Percentiles rank a stretch among this genome's conserved stretches.
Evolutionary conservation across 176 grass and related monocot genomes (phyloP).

Genomic region (Dactylis glomerata): DNA sequence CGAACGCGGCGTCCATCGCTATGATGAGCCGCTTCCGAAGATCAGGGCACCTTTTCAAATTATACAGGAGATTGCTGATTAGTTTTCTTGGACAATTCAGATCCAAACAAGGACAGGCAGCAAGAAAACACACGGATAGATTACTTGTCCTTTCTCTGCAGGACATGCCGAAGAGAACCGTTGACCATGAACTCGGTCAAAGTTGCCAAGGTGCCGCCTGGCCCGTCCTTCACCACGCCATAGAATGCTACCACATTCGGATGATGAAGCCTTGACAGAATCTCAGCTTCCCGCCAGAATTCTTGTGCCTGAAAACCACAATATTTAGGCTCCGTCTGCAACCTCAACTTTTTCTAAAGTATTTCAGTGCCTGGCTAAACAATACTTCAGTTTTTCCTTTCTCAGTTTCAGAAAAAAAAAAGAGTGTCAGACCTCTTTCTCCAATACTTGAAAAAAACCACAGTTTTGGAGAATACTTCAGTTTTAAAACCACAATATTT

Average conservation of each 20-base stretch:
- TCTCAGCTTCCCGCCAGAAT: slow-evolving; percentile 91
- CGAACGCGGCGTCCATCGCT: slow-evolving; percentile 80
- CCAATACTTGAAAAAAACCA: too few relatives aligned
- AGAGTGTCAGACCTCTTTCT: too few relatives aligned
- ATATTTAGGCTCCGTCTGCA: too few relatives aligned
- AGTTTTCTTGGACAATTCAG: neutral
- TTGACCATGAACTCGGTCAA: slow-evolving; percentile 89
- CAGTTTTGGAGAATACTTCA: too few relatives aligned
- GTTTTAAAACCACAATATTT: too few relatives aligned
- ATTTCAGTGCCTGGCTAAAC: too few relatives aligned
- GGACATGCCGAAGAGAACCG: slow-evolving; percentile 87
- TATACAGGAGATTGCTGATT: neutral
- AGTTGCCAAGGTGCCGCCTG: slow-evolving; percentile 80
- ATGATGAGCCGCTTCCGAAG: slow-evolving; percentile 58
- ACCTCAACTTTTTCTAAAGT: too few relatives aligned
- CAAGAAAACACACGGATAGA: neutral
- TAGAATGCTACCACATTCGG: slow-evolving; percentile 98
- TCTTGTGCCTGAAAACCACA: slow-evolving; percentile 59
- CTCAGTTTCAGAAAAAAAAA: too few relatives aligned
- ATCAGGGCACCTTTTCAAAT: slow-evolving; percentile 56
- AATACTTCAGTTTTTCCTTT: too few relatives aligned
- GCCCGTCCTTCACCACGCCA: slow-evolving; percentile 28
- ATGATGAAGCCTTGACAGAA: slow-evolving; percentile 50
- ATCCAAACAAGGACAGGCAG: slow-evolving; percentile 37
- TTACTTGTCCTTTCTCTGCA: slow-evolving; percentile 91